Evolutionary conservation across 768 basidiomycete species (phyloP), one percentile per base, ranked within the genome.

Genomic region (Auriscalpium microsporum): DNA sequence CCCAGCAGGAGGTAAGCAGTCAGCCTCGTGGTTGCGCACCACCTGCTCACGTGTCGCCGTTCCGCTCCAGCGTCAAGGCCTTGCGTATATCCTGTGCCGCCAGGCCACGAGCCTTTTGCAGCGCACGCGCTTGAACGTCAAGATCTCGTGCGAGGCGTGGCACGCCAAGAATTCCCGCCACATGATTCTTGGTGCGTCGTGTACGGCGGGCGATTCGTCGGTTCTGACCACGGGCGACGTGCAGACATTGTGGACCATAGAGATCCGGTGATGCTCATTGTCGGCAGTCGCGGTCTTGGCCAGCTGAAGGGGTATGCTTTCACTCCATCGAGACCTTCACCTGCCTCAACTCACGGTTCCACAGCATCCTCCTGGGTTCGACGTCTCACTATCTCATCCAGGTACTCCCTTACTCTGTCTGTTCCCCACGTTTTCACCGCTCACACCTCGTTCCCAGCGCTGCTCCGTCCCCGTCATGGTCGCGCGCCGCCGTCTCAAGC

Each of bases 391-490:
- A 97, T 67, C 81, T 93, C 48, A 89, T 91, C 46, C 87, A 92
- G 76, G 84, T 84, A 56, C 59, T 71, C 21, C 21, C 21, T 21
- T 21, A 21, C 21, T 21, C 21, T 21, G 21, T 21, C 21, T 61
- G 7, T 13, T 36, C 16, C 35, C 16, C 49, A 50, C 23, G 46
- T n/a, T 17, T 21, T 46, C 11, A 36, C 17, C 17, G 44, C 50
- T 51, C 3, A 42, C 52, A 54, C 16, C 42, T 53, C 13, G 21
- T 62, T 62, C 17, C 7, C 67, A 92, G 78, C 94, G 92, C 71
- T 94, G 91, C 58, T 91, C 91, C 14, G 94, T 95, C 0, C 94
- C 94, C 0, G 93, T 96, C 53, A 95, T 97, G 94, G 92, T 95
- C 52, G 91, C 94, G 5, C 90, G 94, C 52, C 84, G 93, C 52